Evolutionary conservation across 169 alveolate species (phyloP), one percentile per base, ranked within the genome.

Genomic region (Plasmodium yoelii): DNA sequence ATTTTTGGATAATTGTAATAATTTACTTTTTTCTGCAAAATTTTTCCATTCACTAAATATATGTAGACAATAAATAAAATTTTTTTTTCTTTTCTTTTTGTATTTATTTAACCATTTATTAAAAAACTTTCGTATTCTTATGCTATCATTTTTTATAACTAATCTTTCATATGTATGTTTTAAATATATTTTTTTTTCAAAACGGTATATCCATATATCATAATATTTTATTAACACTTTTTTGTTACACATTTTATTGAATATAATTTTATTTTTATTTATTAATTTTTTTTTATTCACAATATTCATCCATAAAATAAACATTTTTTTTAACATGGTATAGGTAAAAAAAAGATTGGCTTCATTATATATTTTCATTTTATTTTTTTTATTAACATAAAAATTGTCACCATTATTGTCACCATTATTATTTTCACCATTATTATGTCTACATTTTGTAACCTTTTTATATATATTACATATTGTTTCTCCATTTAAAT

Each of bases 41-140:
- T 65, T 63, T 63, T 68, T 75, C 88, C 88, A 75, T 42, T 75
- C 88, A 24, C 65, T 75, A 63, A 75, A 56, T 49, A 75, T 75
- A 75, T 75, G 88, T 13, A 75, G 44, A 63, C 34, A 44, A 2
- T 75, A 75, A 61, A 75, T 75, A 44, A 75, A 75, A 75, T 61
- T 22, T 63, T 61, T 75, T 63, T 75, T 75, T 47, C 61, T 75
- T 46, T 28, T 75, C 13, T 63, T 75, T 63, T 47, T 75, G 51
- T 75, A 75, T 75, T 75, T 75, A 67, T 68, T 61, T 28, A 61
- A 12, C 68, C 73, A 75, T 39, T 44, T 39, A 56, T 63, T 61
- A 24, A 61, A 61, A 34, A 12, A 55, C n/a, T 18, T 44, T 22
- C 44, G n/a, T 5, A 75, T 12, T 4, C 5, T 28, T 2, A 26